phyloP scores from a whole-genome alignment of 441 rosid genomes.

The Eutrema salsugineum region DNA sequence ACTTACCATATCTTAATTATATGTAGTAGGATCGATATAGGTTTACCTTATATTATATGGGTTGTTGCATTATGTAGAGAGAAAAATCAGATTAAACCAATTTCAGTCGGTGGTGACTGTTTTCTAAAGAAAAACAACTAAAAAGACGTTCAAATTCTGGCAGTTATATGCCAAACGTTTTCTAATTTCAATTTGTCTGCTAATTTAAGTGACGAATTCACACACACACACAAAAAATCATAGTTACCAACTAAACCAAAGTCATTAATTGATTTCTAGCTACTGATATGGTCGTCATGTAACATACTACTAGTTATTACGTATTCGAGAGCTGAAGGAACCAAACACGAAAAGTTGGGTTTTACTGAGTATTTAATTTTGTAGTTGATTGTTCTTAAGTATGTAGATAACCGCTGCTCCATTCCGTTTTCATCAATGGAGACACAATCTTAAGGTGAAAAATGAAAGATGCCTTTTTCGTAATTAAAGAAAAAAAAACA shows the following conservation, averaged over 20 bases:
- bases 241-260: background rate
- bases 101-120: background rate
- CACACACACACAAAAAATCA: background rate
- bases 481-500: background rate
- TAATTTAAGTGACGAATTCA: background rate
- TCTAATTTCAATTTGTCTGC: background rate
- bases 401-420: background rate
- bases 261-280: background rate
- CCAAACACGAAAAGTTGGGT: background rate
- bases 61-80: too few relatives aligned
- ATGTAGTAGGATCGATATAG: too few relatives aligned
- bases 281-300: background rate
- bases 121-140: background rate
- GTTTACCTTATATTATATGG: too few relatives aligned
- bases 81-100: background rate
- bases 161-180: background rate
- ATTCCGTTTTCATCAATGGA: slow-evolving; percentile 16
- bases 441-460: slow-evolving; percentile 17
- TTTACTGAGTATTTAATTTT: background rate
- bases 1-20: background rate
- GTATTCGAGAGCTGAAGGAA: background rate
- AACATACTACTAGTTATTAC: background rate
- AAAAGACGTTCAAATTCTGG: background rate
- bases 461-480: slow-evolving; percentile 6
- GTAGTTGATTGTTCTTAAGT: background rate